A percentile compares a stretch with the other conserved stretches of the same genome.
phyloP scores from a whole-genome alignment of 2,329 filamentous ascomycete species.

The Drechslerella coelobrocha region DNA sequence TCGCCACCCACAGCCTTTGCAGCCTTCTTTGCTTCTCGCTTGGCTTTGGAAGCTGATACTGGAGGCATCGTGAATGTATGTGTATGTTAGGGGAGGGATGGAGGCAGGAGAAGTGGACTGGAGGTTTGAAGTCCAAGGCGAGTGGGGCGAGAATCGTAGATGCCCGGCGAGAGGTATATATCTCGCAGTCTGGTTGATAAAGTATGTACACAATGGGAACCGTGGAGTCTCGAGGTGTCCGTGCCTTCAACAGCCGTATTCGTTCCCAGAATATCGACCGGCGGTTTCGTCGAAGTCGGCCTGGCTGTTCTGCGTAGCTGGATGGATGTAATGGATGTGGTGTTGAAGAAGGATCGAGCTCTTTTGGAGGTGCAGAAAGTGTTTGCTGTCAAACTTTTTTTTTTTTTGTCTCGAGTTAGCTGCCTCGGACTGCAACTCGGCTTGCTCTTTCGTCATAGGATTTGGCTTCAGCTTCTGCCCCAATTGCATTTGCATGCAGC shows the following conservation, averaged over 20 bases:
- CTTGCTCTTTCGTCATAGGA: slow-evolving; percentile 43
- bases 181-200: too few relatives aligned
- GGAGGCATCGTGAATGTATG: slow-evolving; percentile 60
- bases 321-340: slow-evolving; percentile 10
- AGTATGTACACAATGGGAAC: too few relatives aligned
- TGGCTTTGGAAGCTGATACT: slow-evolving; percentile 74
- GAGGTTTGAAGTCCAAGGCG: neutral
- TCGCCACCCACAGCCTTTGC: slow-evolving; percentile 61
- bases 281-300: neutral
- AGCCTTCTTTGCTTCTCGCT: slow-evolving; percentile 66
- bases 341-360: slow-evolving; percentile 15
- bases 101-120: slow-evolving; percentile 2
- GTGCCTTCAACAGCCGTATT: too few relatives aligned
- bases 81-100: neutral
- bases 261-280: slow-evolving; percentile 1
- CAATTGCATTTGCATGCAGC: too few relatives aligned
- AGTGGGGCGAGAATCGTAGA: neutral
- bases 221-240: too few relatives aligned
- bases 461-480: slow-evolving; percentile 10
- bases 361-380: slow-evolving; percentile 14
- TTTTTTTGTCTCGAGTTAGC: slow-evolving; percentile 34
- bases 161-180: too few relatives aligned
- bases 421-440: too few relatives aligned
- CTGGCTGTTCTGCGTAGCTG: neutral
- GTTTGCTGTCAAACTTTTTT: slow-evolving; percentile 23